Evolutionary conservation across 2,329 filamentous ascomycete genomes (phyloP), one percentile per base, ranked within the genome.

Genomic region (Neopestalotiopsis rosae): DNA sequence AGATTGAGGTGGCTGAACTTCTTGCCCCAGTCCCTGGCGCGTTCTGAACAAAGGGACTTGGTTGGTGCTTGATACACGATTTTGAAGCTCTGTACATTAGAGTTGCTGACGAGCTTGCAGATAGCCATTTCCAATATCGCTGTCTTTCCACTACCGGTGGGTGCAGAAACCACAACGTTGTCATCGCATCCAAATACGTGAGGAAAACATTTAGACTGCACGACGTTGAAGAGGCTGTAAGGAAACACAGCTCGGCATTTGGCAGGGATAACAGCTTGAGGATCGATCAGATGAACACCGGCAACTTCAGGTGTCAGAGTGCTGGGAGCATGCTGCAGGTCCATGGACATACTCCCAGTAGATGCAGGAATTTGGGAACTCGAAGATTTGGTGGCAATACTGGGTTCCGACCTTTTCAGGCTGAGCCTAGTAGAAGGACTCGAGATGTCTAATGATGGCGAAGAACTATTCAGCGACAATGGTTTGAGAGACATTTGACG

Each of bases 141-240:
- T 0, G 94, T 97, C 78, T 97, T 97, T 2, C 94, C 94, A 77
- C 93, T 95, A 9, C 94, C 93, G 0, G 94, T 97, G 0, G 94
- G 94, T 7, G 94, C 91, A 1, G 93, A 91, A 14, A 97, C 84
- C 0, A 96, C 92, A 14, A 96, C 84, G 71, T 97, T 97, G 77
- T 94, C 87, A 72, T 91, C 87, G 0, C 88, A 88, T 5, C 85
- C 81, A 76, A 93, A 95, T 0, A 93, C 85, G 0, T 84, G 78
- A 0, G 85, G 77, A 73, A 95, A 96, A 74, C 91, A 94, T 76
- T 91, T 94, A 0, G 94, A 96, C 75, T 97, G 94, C 0, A 95
- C 87, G 6, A 91, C 92, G 76, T 97, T 97, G 82, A 97, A 94
- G 0, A 92, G 79, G 1, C 89, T 86, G 72, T 92, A 96, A 0